These are phyloP conservation scores for Pterothamnion heteromorphum DNA, from an alignment of 31 red algal genomes.

Conservation along the genomic window DNA sequence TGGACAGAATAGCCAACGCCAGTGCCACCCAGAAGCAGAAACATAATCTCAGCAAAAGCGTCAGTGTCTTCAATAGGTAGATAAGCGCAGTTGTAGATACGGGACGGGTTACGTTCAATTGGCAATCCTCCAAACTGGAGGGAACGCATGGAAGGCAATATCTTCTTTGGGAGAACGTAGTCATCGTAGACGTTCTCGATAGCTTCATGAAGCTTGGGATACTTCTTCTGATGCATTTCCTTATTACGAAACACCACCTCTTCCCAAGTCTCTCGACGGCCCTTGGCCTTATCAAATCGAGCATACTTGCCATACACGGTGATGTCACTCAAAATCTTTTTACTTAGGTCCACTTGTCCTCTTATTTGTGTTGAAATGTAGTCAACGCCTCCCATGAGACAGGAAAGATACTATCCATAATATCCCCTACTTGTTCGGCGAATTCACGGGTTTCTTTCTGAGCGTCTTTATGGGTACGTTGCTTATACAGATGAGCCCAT, in stretches of 20 bases:
- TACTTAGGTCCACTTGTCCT: neutral
- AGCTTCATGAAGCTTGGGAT: neutral
- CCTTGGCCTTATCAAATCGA: neutral
- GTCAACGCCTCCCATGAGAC: too few relatives aligned
- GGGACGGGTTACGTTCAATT: neutral
- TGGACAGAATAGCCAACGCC: constrained; percentile 14
- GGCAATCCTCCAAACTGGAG: neutral
- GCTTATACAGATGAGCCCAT: too few relatives aligned
- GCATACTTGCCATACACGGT: neutral
- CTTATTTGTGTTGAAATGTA: too few relatives aligned
- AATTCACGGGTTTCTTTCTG: too few relatives aligned
- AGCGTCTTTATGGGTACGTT: too few relatives aligned
- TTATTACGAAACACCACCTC: neutral
- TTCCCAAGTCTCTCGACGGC: neutral
- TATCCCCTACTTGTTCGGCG: too few relatives aligned
- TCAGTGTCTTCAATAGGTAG: neutral
- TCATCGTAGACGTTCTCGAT: neutral
- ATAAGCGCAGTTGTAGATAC: neutral
- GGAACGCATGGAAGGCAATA: constrained; percentile 23
- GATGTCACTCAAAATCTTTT: neutral
- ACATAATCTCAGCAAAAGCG: constrained; percentile 32
- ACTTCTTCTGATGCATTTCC: neutral
- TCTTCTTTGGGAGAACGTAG: neutral
- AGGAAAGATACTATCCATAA: too few relatives aligned
- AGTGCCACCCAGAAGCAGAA: constrained; percentile 13